These are phyloP conservation scores for Wolfiporia cocos DNA, from an alignment of 1,284 basidiomycete species.

Conservation along the genomic window DNA sequence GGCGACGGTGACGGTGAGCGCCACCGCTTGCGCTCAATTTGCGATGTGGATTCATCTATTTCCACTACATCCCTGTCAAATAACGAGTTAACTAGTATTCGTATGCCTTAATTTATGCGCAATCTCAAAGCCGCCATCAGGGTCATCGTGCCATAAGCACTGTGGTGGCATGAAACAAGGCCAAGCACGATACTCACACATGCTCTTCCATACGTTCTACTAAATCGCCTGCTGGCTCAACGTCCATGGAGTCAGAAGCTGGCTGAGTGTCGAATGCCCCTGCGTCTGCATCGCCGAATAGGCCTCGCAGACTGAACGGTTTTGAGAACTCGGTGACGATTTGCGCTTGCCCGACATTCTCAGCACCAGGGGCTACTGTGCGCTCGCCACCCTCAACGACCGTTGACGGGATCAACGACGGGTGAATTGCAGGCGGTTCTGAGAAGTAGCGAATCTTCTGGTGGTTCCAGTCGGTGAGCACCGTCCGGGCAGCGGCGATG, in stretches of 20 bases:
- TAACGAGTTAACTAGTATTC: neutral
- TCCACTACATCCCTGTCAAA: conserved; percentile 30
- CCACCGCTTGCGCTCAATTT: conserved; percentile 32
- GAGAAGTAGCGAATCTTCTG: conserved; percentile 93
- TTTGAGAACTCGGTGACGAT: conserved; percentile 62
- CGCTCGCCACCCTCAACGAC: conserved; percentile 24
- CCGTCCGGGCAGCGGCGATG: conserved; percentile 73
- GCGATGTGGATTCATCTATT: conserved; percentile 36
- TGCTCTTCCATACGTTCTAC: conserved; percentile 46
- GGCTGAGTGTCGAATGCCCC: conserved; percentile 49
- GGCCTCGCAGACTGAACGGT: conserved; percentile 68
- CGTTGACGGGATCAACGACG: conserved; percentile 62
- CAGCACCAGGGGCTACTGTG: conserved; percentile 59
- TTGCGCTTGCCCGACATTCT: conserved; percentile 68
- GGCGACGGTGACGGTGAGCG: conserved; percentile 21
- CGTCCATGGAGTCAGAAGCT: conserved; percentile 14
- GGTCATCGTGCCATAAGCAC: neutral
- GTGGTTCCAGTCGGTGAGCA: conserved; percentile 95
- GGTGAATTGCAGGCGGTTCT: conserved; percentile 71
- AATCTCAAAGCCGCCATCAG: neutral
- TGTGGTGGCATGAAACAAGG: no score
- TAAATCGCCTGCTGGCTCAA: conserved; percentile 25
- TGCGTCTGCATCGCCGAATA: conserved; percentile 72
- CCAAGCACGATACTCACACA: conserved; percentile 35
- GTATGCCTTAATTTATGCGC: neutral